These are phyloP conservation scores for Venturia asperata DNA, from an alignment of 2,329 filamentous ascomycete species.

Conservation along the genomic window DNA sequence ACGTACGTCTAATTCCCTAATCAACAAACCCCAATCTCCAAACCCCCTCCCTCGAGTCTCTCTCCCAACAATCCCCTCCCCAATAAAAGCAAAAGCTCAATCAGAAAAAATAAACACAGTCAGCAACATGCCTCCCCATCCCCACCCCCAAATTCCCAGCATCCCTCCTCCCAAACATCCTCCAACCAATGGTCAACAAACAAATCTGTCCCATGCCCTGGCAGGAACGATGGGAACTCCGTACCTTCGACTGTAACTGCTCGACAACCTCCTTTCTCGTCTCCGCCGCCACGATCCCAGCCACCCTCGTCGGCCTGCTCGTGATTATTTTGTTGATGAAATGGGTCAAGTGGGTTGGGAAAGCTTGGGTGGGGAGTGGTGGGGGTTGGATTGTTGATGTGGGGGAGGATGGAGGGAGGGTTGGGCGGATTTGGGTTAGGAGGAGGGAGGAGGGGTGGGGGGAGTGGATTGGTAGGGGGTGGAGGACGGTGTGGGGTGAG, in stretches of 20 bases:
- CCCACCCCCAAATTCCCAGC: background rate
- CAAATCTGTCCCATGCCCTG: conserved; percentile 20
- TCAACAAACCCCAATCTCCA: background rate
- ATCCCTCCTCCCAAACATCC: conserved; percentile 10
- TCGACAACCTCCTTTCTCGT: conserved; percentile 18
- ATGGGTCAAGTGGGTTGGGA: conserved; percentile 2
- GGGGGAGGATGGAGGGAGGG: background rate
- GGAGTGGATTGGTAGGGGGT: background rate
- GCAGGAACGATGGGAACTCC: conserved; percentile 19
- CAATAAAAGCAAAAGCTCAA: background rate
- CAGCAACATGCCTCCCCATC: conserved; percentile 19
- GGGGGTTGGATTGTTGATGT: background rate
- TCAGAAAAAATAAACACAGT: background rate
- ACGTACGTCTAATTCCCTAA: conserved; percentile 11
- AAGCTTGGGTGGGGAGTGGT: background rate
- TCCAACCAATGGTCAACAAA: conserved; percentile 12
- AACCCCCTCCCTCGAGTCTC: no score
- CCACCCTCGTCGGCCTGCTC: background rate
- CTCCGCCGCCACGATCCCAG: background rate
- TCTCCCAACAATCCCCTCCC: no score
- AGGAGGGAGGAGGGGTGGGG: conserved; percentile 6
- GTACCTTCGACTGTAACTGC: conserved; percentile 19
- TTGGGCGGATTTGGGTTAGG: conserved; percentile 4
- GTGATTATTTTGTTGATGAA: background rate
- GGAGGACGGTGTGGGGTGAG: background rate